phyloP scores from a whole-genome alignment of 2,329 filamentous ascomycete genomes.

The Sclerotinia subarctica region DNA sequence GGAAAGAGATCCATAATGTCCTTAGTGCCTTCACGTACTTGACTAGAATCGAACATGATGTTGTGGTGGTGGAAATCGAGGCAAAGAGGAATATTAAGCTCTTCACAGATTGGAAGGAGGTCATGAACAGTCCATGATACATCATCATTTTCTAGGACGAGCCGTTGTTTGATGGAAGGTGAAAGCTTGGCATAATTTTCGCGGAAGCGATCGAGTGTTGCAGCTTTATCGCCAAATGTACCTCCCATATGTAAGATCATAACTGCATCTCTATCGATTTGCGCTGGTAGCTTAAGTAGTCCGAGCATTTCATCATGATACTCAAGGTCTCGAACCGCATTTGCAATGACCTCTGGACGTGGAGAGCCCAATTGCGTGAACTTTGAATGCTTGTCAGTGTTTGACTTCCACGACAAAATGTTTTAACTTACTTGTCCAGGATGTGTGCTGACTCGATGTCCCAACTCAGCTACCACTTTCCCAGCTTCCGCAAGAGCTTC shows the following conservation, averaged over 20 bases:
- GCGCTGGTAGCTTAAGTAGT: slow-evolving; percentile 71
- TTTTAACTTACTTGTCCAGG: slow-evolving; percentile 62
- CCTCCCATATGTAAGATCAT: slow-evolving; percentile 96
- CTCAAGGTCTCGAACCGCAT: slow-evolving; percentile 74
- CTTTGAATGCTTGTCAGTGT: slow-evolving; percentile 24
- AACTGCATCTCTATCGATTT: slow-evolving; percentile 79
- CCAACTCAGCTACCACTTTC: slow-evolving; percentile 69
- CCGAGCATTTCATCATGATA: slow-evolving; percentile 86
- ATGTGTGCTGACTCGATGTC: slow-evolving; percentile 84
- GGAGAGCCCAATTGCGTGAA: slow-evolving; percentile 91
- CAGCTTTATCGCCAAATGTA: slow-evolving; percentile 72
- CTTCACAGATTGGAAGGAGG: slow-evolving; percentile 82
- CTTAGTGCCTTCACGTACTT: slow-evolving; percentile 77
- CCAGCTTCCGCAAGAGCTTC: slow-evolving; percentile 75
- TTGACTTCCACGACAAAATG: neutral
- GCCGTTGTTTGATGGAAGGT: slow-evolving; percentile 68
- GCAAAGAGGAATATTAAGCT: slow-evolving; percentile 88
- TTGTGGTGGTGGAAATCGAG: slow-evolving; percentile 96
- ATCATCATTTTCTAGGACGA: slow-evolving; percentile 94
- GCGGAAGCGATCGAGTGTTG: slow-evolving; percentile 52
- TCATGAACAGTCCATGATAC: slow-evolving; percentile 92
- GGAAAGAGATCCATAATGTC: slow-evolving; percentile 75
- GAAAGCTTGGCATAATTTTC: slow-evolving; percentile 55
- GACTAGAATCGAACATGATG: slow-evolving; percentile 73
- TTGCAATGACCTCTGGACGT: slow-evolving; percentile 69